phyloP scores from a whole-genome alignment of 148 eudicot genomes.

The Vaccinium macrocarpon region DNA sequence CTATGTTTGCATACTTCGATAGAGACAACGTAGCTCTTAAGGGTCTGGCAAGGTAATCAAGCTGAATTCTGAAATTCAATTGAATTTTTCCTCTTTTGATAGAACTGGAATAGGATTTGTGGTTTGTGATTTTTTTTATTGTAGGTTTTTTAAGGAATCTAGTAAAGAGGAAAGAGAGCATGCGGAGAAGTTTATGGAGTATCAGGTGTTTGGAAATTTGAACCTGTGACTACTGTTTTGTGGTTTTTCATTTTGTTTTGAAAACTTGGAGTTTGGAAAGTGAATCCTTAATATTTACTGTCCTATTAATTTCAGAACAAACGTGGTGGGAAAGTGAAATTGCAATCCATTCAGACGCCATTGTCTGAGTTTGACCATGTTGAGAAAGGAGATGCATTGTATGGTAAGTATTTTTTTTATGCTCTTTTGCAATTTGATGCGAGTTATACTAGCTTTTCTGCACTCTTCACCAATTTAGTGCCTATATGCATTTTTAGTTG shows the following conservation, averaged over 20 bases:
- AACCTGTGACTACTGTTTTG: not conserved
- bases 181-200: slow-evolving; percentile 92
- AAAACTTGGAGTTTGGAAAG: not conserved
- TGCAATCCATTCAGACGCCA: slow-evolving; percentile 82
- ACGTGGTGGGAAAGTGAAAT: slow-evolving; percentile 91
- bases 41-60: slow-evolving; percentile 83
- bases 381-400: slow-evolving; percentile 92
- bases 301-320: slow-evolving; percentile 58
- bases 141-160: slow-evolving; percentile 84
- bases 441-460: not conserved
- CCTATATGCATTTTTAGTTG: not conserved
- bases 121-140: not conserved
- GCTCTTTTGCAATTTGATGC: not conserved
- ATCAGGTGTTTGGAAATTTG: slow-evolving; percentile 56
- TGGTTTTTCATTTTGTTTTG: not conserved
- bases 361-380: slow-evolving; percentile 78
- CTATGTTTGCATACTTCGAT: slow-evolving; percentile 90
- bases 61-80: not conserved
- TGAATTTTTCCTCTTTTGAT: not conserved
- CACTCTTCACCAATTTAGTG: not conserved
- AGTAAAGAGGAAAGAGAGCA: slow-evolving; percentile 93
- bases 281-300: slow-evolving; percentile 4
- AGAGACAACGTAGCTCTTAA: slow-evolving; percentile 93
- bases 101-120: not conserved
- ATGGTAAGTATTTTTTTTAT: slow-evolving; percentile 46